Percentiles rank a stretch among this genome's conserved stretches.
These are phyloP conservation scores for Bryoerythrophyllum caledonicum DNA, from an alignment of 225 moss, liverwort and hornwort species.

Conservation along the genomic window DNA sequence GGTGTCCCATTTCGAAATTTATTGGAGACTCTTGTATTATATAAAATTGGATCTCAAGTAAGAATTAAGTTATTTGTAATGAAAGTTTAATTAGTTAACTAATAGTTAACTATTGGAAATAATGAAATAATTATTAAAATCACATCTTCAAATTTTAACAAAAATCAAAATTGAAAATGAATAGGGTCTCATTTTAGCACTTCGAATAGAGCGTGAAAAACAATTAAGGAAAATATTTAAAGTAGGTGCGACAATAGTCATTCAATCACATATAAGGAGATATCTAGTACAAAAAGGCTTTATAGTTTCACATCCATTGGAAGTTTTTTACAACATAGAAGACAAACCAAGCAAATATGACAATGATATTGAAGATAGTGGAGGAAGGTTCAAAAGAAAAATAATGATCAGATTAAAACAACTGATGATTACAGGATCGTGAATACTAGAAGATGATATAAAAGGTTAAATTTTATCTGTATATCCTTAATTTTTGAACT, in stretches of 20 bases:
- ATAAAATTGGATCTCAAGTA: slow-evolving; percentile 91
- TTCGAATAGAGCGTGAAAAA: slow-evolving; percentile 64
- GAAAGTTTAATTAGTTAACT: too few relatives aligned
- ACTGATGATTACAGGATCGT: slow-evolving; percentile 22
- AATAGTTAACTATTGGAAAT: too few relatives aligned
- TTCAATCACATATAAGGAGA: slow-evolving; percentile 50
- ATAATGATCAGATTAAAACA: slow-evolving; percentile 37
- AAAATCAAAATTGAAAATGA: background rate
- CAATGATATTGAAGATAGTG: slow-evolving; percentile 4
- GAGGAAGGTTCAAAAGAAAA: slow-evolving; percentile 12
- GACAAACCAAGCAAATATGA: background rate
- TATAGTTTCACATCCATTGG: slow-evolving; percentile 38
- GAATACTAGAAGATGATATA: background rate
- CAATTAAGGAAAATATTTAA: slow-evolving; percentile 44
- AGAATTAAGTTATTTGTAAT: background rate
- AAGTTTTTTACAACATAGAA: background rate
- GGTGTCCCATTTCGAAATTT: slow-evolving; percentile 78
- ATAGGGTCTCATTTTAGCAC: slow-evolving; percentile 52
- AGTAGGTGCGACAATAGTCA: slow-evolving; percentile 44
- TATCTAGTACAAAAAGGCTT: slow-evolving; percentile 47
- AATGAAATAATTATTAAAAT: too few relatives aligned
- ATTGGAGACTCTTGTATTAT: slow-evolving; percentile 76
- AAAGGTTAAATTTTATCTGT: background rate
- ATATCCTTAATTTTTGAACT: too few relatives aligned
- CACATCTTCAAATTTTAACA: background rate